Evolutionary conservation across 345 rosid species (phyloP).

Genomic region (Lagerstroemia speciosa): DNA sequence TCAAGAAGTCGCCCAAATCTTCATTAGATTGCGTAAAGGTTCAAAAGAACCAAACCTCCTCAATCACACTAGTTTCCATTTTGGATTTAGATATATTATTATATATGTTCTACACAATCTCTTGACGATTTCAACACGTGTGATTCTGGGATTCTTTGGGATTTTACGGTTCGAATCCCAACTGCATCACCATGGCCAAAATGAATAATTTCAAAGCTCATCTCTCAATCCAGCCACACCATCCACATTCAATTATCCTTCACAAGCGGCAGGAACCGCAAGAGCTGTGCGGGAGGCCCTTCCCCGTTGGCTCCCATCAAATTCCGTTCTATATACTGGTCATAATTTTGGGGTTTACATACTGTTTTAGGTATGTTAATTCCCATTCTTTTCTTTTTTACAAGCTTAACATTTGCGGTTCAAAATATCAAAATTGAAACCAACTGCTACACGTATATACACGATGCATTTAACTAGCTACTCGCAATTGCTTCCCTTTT

Average conservation of each 20-base stretch:
- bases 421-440: no score
- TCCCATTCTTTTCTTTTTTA: neutral
- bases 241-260: slow-evolving; percentile 22
- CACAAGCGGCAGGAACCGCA: slow-evolving; percentile 37
- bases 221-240: slow-evolving; percentile 45
- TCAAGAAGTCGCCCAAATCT: no score
- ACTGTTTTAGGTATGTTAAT: slow-evolving; percentile 6
- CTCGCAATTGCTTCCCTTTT: neutral
- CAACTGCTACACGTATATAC: no score
- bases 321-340: neutral
- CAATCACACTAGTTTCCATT: no score
- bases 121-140: no score
- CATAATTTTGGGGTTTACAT: slow-evolving; percentile 1
- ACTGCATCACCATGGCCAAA: slow-evolving; percentile 7
- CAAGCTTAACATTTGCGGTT: neutral
- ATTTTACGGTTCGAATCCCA: no score
- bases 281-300: slow-evolving; percentile 22
- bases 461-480: no score
- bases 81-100: no score
- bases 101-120: no score
- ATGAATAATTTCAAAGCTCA: slow-evolving; percentile 16
- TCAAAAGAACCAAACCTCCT: no score
- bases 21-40: no score
- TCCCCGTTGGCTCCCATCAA: slow-evolving; percentile 24
- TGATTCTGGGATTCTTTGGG: no score